Base-by-base conservation (phyloP, 768 basidiomycete species). In the Vishniacozyma victoriae region DNA sequence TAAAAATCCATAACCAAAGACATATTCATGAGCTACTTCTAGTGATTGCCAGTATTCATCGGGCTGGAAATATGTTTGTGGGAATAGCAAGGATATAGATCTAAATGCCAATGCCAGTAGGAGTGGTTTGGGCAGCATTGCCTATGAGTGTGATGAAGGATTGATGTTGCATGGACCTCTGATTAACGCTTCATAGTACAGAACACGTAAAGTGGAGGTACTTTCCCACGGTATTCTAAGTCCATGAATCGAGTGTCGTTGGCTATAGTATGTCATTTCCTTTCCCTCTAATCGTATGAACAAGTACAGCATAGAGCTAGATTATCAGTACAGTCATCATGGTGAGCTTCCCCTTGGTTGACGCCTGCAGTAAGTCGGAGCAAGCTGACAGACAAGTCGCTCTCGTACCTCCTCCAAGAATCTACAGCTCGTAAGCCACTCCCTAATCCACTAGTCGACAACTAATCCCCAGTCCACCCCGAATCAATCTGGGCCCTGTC, bases 1-100 rank as follows among this genome's bases (percentile, higher is more conserved):
- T 35, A 90, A 76, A 57, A 83, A 78, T 2, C 91, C 93, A 72
- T 89, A 89, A 38, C 91, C 90, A 68, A 88, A 97, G 41, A 95
- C 87, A 35, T 83, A 73, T 47, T 77, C 78, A 69, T 97, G 86
- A 0, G 95, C 95, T 38, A 87, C 85, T 67, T 99, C 95, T 36
- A 97, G 78, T 5, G 90, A 80, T 67, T 99, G 95, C 61, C 85
- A 96, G 72, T 86, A 93, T 72, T 97, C 95, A 71, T 99, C 95
- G 7, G 95, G 91, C 69, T 96, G 92, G 69, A 97, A 97, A 74
- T 85, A 86, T 3, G 91, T 88, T 45, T 78, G 78, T 0, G 88
- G 91, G 33, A 75, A 72, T 25, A 92, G 65, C 2, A 62, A 54
- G 0, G 87, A 84, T 38, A 64, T 50, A 6, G 67, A 48, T 2